These are phyloP conservation scores for Talaromyces rugulosus DNA, from an alignment of 2,329 filamentous ascomycete species.

Conservation along the genomic window DNA sequence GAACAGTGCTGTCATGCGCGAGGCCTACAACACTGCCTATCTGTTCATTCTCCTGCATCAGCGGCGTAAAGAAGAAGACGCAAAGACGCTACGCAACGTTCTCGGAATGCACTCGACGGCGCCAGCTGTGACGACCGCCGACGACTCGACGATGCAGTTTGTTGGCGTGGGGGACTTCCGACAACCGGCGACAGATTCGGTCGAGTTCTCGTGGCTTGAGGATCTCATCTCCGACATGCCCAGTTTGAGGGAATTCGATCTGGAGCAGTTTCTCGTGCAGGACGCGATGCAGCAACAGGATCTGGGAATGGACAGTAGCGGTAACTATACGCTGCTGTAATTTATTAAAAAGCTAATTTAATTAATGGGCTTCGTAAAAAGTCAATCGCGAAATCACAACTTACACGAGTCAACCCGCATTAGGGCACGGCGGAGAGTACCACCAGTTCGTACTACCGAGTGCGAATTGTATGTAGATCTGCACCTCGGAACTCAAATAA, in stretches of 20 bases:
- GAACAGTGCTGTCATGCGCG: conserved; percentile 47
- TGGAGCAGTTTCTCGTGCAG: conserved; percentile 39
- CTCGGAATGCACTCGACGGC: conserved; percentile 32
- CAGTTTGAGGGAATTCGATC: conserved; percentile 40
- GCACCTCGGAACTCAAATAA: not conserved
- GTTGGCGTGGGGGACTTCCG: conserved; percentile 12
- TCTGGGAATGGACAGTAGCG: not conserved
- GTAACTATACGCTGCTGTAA: not conserved
- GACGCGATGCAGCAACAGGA: conserved; percentile 23
- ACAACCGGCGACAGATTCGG: conserved; percentile 24
- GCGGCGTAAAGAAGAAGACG: conserved; percentile 43
- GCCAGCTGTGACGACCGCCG: conserved; percentile 13
- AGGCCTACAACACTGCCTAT: conserved; percentile 53
- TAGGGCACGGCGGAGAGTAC: not conserved
- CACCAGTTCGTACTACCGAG: not conserved
- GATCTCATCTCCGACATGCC: conserved; percentile 44
- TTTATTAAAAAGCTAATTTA: not conserved
- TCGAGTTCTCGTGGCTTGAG: conserved; percentile 41
- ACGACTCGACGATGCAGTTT: not conserved
- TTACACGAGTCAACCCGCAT: not conserved
- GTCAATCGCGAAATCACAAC: not conserved
- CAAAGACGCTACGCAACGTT: conserved; percentile 34
- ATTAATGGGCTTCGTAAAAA: not conserved
- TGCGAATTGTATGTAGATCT: not conserved
- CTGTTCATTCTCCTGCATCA: conserved; percentile 52